Evolutionary conservation across 2,329 filamentous ascomycete species (phyloP), one percentile per base, ranked within the genome.

Genomic region (Aspergillus ustus): DNA sequence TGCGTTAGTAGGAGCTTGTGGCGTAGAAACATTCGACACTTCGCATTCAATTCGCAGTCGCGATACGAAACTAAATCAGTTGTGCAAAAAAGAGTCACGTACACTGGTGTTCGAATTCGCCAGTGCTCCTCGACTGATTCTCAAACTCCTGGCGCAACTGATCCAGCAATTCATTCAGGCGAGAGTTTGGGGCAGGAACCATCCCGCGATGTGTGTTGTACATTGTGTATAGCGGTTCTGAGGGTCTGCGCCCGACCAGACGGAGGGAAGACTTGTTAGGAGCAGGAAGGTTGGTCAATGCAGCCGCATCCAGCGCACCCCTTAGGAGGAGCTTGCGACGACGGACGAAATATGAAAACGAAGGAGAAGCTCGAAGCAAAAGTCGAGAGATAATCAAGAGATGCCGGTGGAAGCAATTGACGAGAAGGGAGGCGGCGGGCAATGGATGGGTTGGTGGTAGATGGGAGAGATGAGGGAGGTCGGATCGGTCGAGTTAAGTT

Each of bases 31-130:
- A 25, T 2, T 7, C 34, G n/a, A 19, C 20, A 50, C 15, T 25
- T 25, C 25, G 20, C 45, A 28, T 57, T 17, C 44, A 43, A 9
- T 15, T 9, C 8, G 34, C 54, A 46, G 13, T 19, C 11, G 9
- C n/a, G 25, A 40, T 29, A 52, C 29, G 22, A 29, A 43, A 44
- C 2, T 52, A 45, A 22, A 37, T n/a, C 20, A 34, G 29, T 22
- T 46, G 20, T 25, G 37, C 20, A 40, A 55, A 44, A n/a, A 25
- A 43, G 19, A 31, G 49, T 46, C 45, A 88, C 93, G 84, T 88
- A 97, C 94, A 91, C 77, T 96, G 93, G 77, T 94, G 91, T 76
- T 99, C 94, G 76, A 93, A 96, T 70, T 92, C 91, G 75, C 92
- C 92, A 67, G 88, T 91, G 70, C 91, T 88, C 67, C 91, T 88